Conservation (phyloP, 495 filamentous ascomycete species). For the Lentithecium fluviatile region DNA sequence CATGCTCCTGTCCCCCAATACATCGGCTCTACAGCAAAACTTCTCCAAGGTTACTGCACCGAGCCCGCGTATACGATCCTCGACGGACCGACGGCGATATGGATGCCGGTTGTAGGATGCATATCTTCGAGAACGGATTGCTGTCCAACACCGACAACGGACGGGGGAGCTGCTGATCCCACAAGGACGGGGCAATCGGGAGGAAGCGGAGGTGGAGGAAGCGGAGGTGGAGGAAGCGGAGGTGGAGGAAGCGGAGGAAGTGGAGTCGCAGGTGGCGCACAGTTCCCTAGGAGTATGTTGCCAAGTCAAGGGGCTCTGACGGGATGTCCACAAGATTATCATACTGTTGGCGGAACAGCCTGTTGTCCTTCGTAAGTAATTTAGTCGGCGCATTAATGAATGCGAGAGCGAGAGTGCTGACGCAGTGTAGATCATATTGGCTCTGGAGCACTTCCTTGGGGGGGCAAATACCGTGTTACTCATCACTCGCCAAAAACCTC, state of each 20-base stretch:
- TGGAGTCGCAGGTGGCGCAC: not conserved
- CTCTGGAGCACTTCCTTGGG: conserved; percentile 13
- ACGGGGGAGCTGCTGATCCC: not conserved
- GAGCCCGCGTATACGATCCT: conserved; percentile 21
- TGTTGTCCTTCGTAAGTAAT: conserved; percentile 26
- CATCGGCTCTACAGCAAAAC: not conserved
- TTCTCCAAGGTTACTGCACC: conserved; percentile 23
- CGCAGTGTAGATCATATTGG: conserved; percentile 4
- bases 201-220: not conserved
- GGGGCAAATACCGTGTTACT: conserved; percentile 24
- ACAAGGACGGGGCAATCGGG: not conserved
- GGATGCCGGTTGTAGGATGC: conserved; percentile 21
- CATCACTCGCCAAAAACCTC: not conserved
- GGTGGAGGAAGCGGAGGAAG: not conserved
- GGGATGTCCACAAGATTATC: conserved; percentile 21
- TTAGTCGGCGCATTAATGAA: too few relatives aligned
- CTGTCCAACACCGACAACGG: conserved; percentile 8
- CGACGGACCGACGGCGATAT: conserved; percentile 19
- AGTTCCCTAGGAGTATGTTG: conserved; percentile 8
- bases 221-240: not conserved
- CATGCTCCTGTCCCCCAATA: conserved; percentile 13
- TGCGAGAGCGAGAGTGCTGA: not conserved
- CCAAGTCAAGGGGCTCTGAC: conserved; percentile 12
- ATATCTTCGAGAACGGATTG: conserved; percentile 18
- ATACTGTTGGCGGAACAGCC: conserved; percentile 20